Percentiles rank a stretch among this genome's conserved stretches.
Evolutionary conservation across 2,329 filamentous ascomycete genomes (phyloP).

Genomic region (Scleromitrula shiraiana): DNA sequence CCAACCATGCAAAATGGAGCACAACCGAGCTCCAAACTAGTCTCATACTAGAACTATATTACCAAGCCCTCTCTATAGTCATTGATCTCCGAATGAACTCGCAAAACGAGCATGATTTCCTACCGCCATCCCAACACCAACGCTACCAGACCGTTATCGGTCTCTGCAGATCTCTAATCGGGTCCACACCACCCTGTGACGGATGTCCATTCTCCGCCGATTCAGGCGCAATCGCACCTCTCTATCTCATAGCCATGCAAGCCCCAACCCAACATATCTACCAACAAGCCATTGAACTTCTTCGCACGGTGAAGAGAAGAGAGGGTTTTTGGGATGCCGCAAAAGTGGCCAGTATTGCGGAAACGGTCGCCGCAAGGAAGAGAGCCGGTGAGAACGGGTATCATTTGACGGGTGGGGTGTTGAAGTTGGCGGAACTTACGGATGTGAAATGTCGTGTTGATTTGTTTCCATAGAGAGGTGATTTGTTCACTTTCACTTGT

Average conservation of each 20-base stretch:
- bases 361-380: constrained; percentile 4
- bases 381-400: not conserved
- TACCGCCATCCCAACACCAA: not conserved
- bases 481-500: too few relatives aligned
- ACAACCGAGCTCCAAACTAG: not conserved
- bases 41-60: constrained; percentile 1
- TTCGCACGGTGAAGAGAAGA: constrained; percentile 9
- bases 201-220: constrained; percentile 9
- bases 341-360: constrained; percentile 10
- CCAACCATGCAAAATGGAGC: not conserved
- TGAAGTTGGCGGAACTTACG: not conserved
- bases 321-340: constrained; percentile 17
- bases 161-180: constrained; percentile 6
- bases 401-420: not conserved
- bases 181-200: not conserved
- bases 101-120: not conserved
- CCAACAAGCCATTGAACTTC: constrained; percentile 14
- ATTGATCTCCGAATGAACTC: constrained; percentile 4
- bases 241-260: constrained; percentile 17
- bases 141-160: constrained; percentile 7
- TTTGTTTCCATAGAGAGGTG: too few relatives aligned
- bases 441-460: not conserved
- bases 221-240: constrained; percentile 13
- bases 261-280: constrained; percentile 2
- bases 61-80: not conserved